Percentiles rank a stretch among this genome's conserved stretches.
These are phyloP conservation scores for Mitragyna speciosa DNA, from an alignment of 257 asterid genomes.

Conservation along the genomic window DNA sequence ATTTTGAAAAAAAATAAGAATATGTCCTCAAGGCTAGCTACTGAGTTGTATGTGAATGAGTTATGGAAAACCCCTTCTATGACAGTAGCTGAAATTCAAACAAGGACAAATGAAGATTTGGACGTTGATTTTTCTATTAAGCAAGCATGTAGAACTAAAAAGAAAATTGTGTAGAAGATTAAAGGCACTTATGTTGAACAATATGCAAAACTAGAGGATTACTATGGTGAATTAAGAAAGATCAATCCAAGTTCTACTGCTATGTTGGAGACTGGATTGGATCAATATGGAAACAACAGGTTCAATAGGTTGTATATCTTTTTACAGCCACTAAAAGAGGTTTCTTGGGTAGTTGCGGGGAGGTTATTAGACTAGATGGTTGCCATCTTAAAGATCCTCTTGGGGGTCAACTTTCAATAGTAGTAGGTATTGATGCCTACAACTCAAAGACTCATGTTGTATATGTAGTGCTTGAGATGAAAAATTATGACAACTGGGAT, in stretches of 20 bases:
- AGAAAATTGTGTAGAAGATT: not conserved
- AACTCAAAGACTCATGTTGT: not conserved
- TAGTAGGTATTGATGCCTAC: not conserved
- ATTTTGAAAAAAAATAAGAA: not conserved
- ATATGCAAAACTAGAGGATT: not conserved
- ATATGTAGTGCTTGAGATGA: not conserved
- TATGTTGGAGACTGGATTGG: not conserved
- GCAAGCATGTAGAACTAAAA: fast-evolving
- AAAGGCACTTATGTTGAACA: not conserved
- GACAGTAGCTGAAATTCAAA: not conserved
- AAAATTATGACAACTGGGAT: not conserved
- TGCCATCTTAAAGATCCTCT: not conserved
- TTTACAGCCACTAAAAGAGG: not conserved
- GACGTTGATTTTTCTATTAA: not conserved
- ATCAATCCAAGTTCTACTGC: not conserved
- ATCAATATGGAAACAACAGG: not conserved
- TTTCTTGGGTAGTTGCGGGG: not conserved
- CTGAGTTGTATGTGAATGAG: not conserved
- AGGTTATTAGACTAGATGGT: not conserved
- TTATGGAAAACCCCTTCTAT: not conserved
- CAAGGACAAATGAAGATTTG: not conserved
- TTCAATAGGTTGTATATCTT: not conserved
- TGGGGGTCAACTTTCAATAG: not conserved
- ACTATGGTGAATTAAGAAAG: not conserved
- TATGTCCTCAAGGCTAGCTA: not conserved